Conservation (phyloP, 2,329 filamentous ascomycete genomes). For the Penicillium sp. region DNA sequence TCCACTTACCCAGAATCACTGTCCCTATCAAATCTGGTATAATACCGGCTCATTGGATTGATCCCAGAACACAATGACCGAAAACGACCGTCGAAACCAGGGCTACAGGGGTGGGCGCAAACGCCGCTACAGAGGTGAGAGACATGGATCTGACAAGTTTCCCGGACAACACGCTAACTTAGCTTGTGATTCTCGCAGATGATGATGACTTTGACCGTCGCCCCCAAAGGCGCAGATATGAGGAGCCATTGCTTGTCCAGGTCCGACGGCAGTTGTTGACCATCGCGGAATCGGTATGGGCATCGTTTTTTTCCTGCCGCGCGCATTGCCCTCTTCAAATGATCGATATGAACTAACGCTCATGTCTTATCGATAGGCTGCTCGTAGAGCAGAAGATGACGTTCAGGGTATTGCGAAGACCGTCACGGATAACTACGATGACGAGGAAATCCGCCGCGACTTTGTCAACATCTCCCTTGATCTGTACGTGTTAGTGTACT, state of each 20-base stretch:
- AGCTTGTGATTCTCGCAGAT: slow-evolving; percentile 47
- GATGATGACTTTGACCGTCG: slow-evolving; percentile 75
- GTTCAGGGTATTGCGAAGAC: slow-evolving; percentile 70
- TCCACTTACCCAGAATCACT: not conserved
- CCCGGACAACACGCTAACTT: slow-evolving; percentile 27
- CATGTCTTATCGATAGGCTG: slow-evolving; percentile 45
- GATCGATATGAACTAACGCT: slow-evolving; percentile 9
- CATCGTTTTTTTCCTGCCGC: not conserved
- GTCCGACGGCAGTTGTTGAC: slow-evolving; percentile 75
- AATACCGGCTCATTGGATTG: slow-evolving; percentile 5
- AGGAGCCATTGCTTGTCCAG: slow-evolving; percentile 68
- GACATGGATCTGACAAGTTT: slow-evolving; percentile 4
- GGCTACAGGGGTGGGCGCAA: slow-evolving; percentile 61
- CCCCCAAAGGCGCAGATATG: slow-evolving; percentile 69
- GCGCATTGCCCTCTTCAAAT: not conserved
- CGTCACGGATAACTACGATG: slow-evolving; percentile 80
- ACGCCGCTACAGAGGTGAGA: slow-evolving; percentile 71
- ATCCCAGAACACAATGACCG: slow-evolving; percentile 42
- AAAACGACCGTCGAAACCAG: slow-evolving; percentile 56
- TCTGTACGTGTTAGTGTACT: slow-evolving; percentile 52
- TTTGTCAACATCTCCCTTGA: slow-evolving; percentile 74
- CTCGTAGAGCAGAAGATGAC: slow-evolving; percentile 76
- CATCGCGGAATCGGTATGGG: slow-evolving; percentile 69
- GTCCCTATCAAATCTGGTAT: slow-evolving; percentile 3
- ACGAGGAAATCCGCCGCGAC: slow-evolving; percentile 69